Percentiles rank a stretch among this genome's conserved stretches.
Conservation (phyloP, 805 yeast genomes). For the Brettanomyces custersianus region DNA sequence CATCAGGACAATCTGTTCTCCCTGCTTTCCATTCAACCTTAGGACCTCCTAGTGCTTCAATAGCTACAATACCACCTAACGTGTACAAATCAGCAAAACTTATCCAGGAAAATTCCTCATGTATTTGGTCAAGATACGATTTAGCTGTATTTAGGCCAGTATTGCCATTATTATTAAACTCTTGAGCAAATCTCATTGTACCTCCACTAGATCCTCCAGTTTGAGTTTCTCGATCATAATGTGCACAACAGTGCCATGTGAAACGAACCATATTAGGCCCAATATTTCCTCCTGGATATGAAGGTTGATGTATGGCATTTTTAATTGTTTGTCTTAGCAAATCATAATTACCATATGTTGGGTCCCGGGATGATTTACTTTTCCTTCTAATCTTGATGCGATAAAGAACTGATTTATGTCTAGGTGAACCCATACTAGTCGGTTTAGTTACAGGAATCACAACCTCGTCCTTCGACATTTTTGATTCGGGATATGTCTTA, state of each 20-base stretch:
- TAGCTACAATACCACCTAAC: conserved; percentile 67
- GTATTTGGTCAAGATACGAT: conserved; percentile 46
- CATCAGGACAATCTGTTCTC: conserved; percentile 48
- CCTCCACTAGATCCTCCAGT: conserved; percentile 68
- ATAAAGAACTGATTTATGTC: conserved; percentile 14
- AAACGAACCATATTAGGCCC: conserved; percentile 75
- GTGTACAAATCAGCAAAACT: conserved; percentile 76
- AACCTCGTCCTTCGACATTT: too few species aligned
- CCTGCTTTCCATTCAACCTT: conserved; percentile 79
- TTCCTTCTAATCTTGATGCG: conserved; percentile 22
- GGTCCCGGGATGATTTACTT: conserved; percentile 13
- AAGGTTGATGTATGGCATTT: conserved; percentile 23
- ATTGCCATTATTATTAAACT: conserved; percentile 50
- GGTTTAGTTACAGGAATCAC: neutral
- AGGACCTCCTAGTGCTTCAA: conserved; percentile 77
- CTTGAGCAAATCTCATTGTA: conserved; percentile 48
- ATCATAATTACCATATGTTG: conserved; percentile 23
- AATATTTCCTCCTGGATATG: conserved; percentile 50
- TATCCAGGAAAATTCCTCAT: conserved; percentile 56
- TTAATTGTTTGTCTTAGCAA: conserved; percentile 29
- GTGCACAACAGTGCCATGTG: conserved; percentile 87
- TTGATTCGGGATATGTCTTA: too few species aligned
- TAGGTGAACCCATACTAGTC: neutral
- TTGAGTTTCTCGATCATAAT: conserved; percentile 47
- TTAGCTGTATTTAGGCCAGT: conserved; percentile 55